Evolutionary conservation across 2,329 filamentous ascomycete species (phyloP).

Genomic region (Aspergillus udagawae): DNA sequence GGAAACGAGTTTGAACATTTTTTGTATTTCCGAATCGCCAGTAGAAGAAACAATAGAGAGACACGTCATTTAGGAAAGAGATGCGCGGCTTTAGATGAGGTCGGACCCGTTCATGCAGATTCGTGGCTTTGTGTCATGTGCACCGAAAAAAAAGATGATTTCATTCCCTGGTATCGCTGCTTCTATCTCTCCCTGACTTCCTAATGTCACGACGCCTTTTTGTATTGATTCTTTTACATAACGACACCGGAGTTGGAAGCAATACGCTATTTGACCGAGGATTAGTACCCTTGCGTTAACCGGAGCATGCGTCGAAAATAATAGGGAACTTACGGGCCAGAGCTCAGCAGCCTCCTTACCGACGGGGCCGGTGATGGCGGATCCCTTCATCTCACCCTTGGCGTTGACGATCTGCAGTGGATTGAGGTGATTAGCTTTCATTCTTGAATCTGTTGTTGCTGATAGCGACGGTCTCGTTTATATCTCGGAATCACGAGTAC

Average conservation of each 20-base stretch:
- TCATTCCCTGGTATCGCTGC: slow-evolving; percentile 6
- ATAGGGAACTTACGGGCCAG: slow-evolving; percentile 76
- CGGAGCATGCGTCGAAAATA: background rate
- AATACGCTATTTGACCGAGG: slow-evolving; percentile 67
- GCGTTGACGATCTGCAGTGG: slow-evolving; percentile 87
- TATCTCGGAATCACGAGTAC: no score
- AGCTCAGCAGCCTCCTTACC: slow-evolving; percentile 99
- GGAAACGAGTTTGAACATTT: slow-evolving; percentile 5
- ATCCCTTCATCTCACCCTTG: slow-evolving; percentile 99
- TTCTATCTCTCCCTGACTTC: slow-evolving; percentile 15
- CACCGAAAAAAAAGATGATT: slow-evolving; percentile 9
- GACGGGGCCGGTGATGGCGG: slow-evolving; percentile 96
- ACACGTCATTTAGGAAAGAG: slow-evolving; percentile 3
- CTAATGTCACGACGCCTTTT: slow-evolving; percentile 4
- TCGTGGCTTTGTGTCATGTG: slow-evolving; percentile 14
- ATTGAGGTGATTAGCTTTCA: background rate
- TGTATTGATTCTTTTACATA: slow-evolving; percentile 67
- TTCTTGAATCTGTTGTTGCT: background rate
- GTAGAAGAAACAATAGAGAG: slow-evolving; percentile 1
- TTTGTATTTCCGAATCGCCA: slow-evolving; percentile 6
- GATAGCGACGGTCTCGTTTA: background rate
- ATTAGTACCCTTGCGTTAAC: background rate
- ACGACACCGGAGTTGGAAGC: slow-evolving; percentile 99
- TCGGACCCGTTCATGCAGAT: background rate
- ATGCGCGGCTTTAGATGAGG: background rate